Percentiles rank a stretch among this genome's conserved stretches.
Evolutionary conservation across 2,329 filamentous ascomycete genomes (phyloP).

Genomic region (Xylaria sp.): DNA sequence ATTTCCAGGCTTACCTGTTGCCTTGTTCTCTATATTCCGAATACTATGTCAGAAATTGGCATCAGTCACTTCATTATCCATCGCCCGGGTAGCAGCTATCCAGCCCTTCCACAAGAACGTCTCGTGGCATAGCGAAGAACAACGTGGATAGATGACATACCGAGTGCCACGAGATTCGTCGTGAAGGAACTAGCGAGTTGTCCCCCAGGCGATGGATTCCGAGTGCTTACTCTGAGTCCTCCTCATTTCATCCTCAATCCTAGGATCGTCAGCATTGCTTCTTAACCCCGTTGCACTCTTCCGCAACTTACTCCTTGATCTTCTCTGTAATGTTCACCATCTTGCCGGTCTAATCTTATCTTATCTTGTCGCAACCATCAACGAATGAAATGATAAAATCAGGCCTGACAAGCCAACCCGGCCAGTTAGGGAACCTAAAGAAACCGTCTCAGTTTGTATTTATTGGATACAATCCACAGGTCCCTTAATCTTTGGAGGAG

Average conservation of each 20-base stretch:
- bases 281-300: not conserved
- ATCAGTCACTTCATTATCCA: conserved; percentile 27
- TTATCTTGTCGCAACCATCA: conserved; percentile 14
- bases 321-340: conserved; percentile 99
- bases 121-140: conserved; percentile 22
- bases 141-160: conserved; percentile 8
- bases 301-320: conserved; percentile 88
- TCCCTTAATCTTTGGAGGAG: not conserved
- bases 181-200: conserved; percentile 21
- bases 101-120: conserved; percentile 16
- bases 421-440: not conserved
- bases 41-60: conserved; percentile 35
- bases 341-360: conserved; percentile 49
- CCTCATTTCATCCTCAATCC: conserved; percentile 99
- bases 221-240: conserved; percentile 88
- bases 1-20: conserved; percentile 77
- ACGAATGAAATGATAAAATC: conserved; percentile 1
- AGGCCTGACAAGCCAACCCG: not conserved
- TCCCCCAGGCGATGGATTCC: conserved; percentile 27
- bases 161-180: conserved; percentile 16
- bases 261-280: conserved; percentile 52
- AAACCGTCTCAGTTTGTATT: not conserved
- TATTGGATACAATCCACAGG: not conserved
- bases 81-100: conserved; percentile 17
- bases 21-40: conserved; percentile 86